phyloP scores from a whole-genome alignment of 169 alveolate species.

The Plasmodium chabaudi region DNA sequence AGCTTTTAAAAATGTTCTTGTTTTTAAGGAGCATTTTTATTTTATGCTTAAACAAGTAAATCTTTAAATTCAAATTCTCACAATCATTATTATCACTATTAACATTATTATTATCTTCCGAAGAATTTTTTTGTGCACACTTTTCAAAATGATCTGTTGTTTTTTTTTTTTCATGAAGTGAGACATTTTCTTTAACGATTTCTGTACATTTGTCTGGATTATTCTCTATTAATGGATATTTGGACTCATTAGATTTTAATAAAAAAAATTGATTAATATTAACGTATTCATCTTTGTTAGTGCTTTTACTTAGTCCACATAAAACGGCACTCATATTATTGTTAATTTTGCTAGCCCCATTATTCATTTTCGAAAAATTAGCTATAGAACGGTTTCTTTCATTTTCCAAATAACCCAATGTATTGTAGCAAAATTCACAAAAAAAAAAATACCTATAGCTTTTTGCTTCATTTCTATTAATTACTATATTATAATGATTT shows the following conservation, averaged over 20 bases:
- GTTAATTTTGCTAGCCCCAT: constrained; percentile 6
- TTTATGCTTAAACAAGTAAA: constrained; percentile 60
- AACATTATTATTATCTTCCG: too few species aligned
- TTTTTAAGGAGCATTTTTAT: constrained; percentile 29
- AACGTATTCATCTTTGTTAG: not conserved
- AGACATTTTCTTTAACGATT: too few species aligned
- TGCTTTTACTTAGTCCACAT: constrained; percentile 1
- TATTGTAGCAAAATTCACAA: constrained; percentile 33
- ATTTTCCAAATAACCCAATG: constrained; percentile 46
- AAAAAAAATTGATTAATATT: not conserved
- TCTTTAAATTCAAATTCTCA: not conserved
- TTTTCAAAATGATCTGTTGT: too few species aligned
- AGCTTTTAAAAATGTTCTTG: constrained; percentile 47
- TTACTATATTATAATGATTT: constrained; percentile 20
- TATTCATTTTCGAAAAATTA: not conserved
- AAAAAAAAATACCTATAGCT: constrained; percentile 32
- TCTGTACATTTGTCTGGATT: too few species aligned
- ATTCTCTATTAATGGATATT: too few species aligned
- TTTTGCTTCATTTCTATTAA: constrained; percentile 3
- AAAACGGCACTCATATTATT: constrained; percentile 15
- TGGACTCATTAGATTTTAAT: not conserved
- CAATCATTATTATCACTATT: not conserved
- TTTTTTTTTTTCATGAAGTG: too few species aligned
- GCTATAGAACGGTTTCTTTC: not conserved
- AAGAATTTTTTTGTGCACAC: too few species aligned